Conservation (phyloP, 2,329 filamentous ascomycete species). For the Colletotrichum sp. region DNA sequence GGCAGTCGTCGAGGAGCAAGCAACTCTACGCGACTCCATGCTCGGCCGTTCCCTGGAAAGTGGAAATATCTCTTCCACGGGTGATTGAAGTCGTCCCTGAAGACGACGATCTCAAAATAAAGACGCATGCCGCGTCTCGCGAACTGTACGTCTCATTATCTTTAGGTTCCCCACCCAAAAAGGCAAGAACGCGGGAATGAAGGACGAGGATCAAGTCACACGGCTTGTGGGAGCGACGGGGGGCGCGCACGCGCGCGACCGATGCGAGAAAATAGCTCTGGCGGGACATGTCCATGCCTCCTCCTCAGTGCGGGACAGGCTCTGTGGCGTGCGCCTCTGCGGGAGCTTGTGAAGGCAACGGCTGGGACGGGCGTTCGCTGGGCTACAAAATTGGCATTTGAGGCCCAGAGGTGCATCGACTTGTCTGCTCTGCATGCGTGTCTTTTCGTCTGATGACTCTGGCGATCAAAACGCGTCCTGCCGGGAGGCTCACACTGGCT, state of each 20-base stretch:
- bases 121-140: background rate
- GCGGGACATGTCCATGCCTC: background rate
- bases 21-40: background rate
- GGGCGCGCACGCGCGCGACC: background rate
- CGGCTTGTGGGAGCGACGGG: background rate
- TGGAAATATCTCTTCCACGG: background rate
- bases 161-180: background rate
- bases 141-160: background rate
- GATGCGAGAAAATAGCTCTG: background rate
- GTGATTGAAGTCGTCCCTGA: background rate
- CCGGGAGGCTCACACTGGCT: background rate
- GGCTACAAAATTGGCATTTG: background rate
- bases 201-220: background rate
- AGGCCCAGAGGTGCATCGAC: background rate
- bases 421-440: background rate
- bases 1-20: background rate
- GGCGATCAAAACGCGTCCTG: background rate
- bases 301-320: background rate
- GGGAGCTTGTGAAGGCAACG: background rate
- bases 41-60: background rate
- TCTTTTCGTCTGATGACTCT: constrained; percentile 1
- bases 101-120: background rate
- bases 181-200: background rate
- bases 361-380: background rate
- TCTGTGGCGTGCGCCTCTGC: background rate